These are phyloP conservation scores for Vaccinium myrtillus DNA, from an alignment of 148 eudicot species.

Conservation along the genomic window DNA sequence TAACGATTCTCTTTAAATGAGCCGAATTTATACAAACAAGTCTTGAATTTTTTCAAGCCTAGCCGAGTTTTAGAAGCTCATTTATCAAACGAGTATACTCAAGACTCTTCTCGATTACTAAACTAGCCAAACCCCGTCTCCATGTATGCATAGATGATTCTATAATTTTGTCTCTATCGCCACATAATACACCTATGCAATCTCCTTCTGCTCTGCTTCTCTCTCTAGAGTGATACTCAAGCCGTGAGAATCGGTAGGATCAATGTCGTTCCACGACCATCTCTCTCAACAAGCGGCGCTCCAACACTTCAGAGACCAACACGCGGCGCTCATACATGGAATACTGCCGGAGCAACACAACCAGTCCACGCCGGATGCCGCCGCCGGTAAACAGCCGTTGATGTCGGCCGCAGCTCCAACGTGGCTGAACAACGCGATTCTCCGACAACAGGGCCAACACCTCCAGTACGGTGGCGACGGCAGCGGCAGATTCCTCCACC, in stretches of 20 bases:
- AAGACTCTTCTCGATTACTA: no score
- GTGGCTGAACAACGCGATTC: slow-evolving; percentile 52
- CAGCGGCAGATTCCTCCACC: slow-evolving; percentile 33
- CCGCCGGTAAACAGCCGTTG: slow-evolving; percentile 12
- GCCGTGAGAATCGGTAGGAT: not conserved
- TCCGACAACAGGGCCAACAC: slow-evolving; percentile 26
- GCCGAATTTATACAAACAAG: no score
- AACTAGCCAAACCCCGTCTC: not conserved
- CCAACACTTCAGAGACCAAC: slow-evolving; percentile 34
- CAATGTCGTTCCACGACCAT: slow-evolving; percentile 37
- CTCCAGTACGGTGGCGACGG: slow-evolving; percentile 5
- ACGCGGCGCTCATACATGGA: not conserved
- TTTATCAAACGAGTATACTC: no score
- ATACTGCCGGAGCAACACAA: slow-evolving; percentile 16
- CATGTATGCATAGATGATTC: not conserved
- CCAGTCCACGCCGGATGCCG: slow-evolving; percentile 19
- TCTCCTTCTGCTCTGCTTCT: not conserved
- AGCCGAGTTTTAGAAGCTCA: no score
- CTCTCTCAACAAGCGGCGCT: slow-evolving; percentile 29
- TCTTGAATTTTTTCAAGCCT: no score
- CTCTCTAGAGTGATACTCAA: slow-evolving; percentile 11
- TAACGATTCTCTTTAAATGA: no score
- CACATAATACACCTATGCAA: not conserved
- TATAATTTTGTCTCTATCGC: slow-evolving; percentile 13
- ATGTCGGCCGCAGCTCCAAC: slow-evolving; percentile 27